Conservation (phyloP, 2,329 filamentous ascomycete genomes). For the Capronia epimyces region DNA sequence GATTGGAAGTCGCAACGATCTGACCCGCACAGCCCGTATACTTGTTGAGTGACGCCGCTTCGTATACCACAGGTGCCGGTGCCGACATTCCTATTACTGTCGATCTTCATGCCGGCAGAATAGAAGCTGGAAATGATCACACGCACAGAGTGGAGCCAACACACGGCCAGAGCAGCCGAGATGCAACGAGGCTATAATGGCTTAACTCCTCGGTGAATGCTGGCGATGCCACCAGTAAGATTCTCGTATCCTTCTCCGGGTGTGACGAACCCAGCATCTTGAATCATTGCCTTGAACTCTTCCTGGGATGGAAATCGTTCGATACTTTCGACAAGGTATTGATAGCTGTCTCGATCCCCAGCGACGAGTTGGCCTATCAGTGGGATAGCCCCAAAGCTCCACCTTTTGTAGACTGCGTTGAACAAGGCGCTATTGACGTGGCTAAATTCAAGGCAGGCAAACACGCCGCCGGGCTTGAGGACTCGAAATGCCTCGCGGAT, state of each 20-base stretch:
- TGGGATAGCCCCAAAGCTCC: slow-evolving; percentile 92
- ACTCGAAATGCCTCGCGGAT: slow-evolving; percentile 79
- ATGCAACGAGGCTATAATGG: slow-evolving; percentile 38
- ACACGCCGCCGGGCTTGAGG: slow-evolving; percentile 88
- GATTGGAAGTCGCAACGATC: slow-evolving; percentile 37
- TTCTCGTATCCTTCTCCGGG: slow-evolving; percentile 83
- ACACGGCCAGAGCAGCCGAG: neutral
- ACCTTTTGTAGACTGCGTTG: slow-evolving; percentile 84
- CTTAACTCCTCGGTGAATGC: slow-evolving; percentile 96
- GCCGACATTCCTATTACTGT: slow-evolving; percentile 36
- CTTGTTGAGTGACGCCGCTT: slow-evolving; percentile 38
- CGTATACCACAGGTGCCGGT: slow-evolving; percentile 37
- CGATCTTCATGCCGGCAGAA: slow-evolving; percentile 34
- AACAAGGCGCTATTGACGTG: slow-evolving; percentile 74
- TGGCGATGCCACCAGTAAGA: slow-evolving; percentile 84
- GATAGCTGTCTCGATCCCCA: slow-evolving; percentile 90
- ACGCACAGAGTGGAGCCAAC: neutral
- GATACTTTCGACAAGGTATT: slow-evolving; percentile 98
- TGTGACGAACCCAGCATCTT: slow-evolving; percentile 63
- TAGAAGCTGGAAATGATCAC: slow-evolving; percentile 5
- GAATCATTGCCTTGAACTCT: slow-evolving; percentile 77
- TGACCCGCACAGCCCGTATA: slow-evolving; percentile 40
- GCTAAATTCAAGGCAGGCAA: slow-evolving; percentile 93
- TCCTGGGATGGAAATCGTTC: slow-evolving; percentile 83
- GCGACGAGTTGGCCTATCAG: slow-evolving; percentile 93